Evolutionary conservation across 116 monocot genomes (phyloP), one percentile per base, ranked within the genome.

Genomic region (Thalassia testudinum): DNA sequence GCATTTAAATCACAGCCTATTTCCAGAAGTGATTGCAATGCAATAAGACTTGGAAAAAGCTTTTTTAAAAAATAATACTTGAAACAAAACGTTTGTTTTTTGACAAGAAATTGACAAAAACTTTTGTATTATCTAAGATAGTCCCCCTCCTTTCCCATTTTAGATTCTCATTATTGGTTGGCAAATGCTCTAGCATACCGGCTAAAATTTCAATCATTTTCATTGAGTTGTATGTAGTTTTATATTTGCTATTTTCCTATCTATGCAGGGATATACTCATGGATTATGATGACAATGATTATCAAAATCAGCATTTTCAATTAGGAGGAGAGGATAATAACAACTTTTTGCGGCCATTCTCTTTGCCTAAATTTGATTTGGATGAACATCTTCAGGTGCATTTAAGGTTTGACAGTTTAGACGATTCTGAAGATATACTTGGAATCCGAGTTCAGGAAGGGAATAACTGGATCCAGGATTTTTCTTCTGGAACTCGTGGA

Each of bases 201-300:
- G 4, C n/a, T 17, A 13, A 17, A 17, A 6, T 45, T 45, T 45
- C 19, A 5, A 45, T 19, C 44, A 16, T 2, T 5, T 16, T 45
- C 10, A 6, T 8, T 45, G 30, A 10, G 10, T 34, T 34, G 30
- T 34, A 10, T 34, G 30, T 34, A 34, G 1, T 13, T 16, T 44
- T 19, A 14, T 44, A 17, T 44, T 44, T 1, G 4, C 1, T 21
- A 34, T 21, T 52, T 28, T 60, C 26, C 34, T 15, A 59, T 43
- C 59, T 50, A 53, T 68, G 29, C 60, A 97, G 95, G 85, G 58
- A 63, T 75, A 62, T 61, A 88, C 70, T 71, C 70, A 95, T 95
- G 95, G 95, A 88, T 95, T 81, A 80, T 82, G 81, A 85, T 70
- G 88, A 88, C 57, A 77, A 70, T 77, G 85, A 95, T 60, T 95